Base-by-base conservation (phyloP, 257 asterid genomes). In the Fraxinus pennsylvanica region DNA sequence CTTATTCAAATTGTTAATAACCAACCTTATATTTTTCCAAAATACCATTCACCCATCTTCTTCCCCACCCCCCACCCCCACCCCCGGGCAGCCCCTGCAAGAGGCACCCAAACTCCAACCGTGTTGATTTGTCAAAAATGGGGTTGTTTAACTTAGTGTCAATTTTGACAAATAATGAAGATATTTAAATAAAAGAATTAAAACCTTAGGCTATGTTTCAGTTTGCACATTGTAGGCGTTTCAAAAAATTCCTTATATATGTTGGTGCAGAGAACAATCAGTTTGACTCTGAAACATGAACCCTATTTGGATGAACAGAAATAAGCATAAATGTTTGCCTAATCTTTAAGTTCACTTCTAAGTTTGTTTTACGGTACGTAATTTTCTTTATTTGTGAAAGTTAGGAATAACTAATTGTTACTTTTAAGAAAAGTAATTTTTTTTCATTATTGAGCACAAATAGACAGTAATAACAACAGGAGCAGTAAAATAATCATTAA, bases 301-400 rank as follows among this genome's bases (percentile, higher is more conserved):
- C 27, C 30, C 29, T 59, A 12, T 59, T 59, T 6, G 14, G 67
- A 25, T 59, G 67, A 59, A 59, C 8, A n/a, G 67, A 59, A 59
- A 19, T 41, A 59, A 22, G 25, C 29, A 59, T 21, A 8, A 21
- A 22, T 36, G 7, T 36, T 36, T 36, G 8, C 2, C 43, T 38
- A 7, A 38, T 9, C 9, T 38, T 7, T 7, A 38, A 38, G 25
- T 15, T 10, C 12, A 41, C 15, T 2, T 10, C 2, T 41, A 41
- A 9, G 50, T 9, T 35, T 35, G 39, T 35, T 35, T 35, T 66
- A 94, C 88, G 1, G 97, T 92, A 74, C 39, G 8, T 5, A 35
- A 35, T 35, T 35, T 5, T 35, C 39, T 5, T 35, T 2, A 41
- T 9, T 10, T 41, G 2, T 41, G 15, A 2, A 41, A 41, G 15